phyloP scores from a whole-genome alignment of 768 basidiomycete genomes.

The Boletus subcaerulescens region DNA sequence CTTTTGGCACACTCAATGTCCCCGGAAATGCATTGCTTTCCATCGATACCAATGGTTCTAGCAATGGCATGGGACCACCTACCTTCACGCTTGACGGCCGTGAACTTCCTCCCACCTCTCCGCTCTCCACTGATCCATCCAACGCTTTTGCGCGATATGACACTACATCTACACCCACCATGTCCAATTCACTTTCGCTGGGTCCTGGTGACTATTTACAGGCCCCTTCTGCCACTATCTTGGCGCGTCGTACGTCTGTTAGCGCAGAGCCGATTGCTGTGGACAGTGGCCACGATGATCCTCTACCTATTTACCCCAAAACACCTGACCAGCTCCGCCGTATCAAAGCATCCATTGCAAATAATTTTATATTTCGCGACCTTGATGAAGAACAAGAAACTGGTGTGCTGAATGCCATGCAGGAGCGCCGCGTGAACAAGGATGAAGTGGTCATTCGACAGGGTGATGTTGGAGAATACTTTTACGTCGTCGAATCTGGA shows the following conservation, averaged over 20 bases:
- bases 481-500: conserved; percentile 95
- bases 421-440: conserved; percentile 67
- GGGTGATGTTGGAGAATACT: conserved; percentile 95
- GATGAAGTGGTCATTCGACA: conserved; percentile 94
- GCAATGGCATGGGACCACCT: conserved; percentile 41
- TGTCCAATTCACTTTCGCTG: conserved; percentile 37
- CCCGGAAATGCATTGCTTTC: conserved; percentile 76
- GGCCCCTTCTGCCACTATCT: conserved; percentile 69
- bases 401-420: conserved; percentile 94
- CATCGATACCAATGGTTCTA: conserved; percentile 36
- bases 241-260: conserved; percentile 91
- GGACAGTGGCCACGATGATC: conserved; percentile 59
- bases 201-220: conserved; percentile 66
- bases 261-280: conserved; percentile 95
- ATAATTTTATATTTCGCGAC: conserved; percentile 93
- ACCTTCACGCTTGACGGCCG: conserved; percentile 58
- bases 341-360: conserved; percentile 82
- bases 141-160: conserved; percentile 54
- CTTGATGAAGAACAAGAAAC: conserved; percentile 95
- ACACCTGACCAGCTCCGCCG: conserved; percentile 78
- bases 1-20: conserved; percentile 77
- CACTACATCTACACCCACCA: conserved; percentile 41
- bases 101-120: conserved; percentile 61
- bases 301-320: conserved; percentile 76
- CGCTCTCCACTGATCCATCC: conserved; percentile 44